phyloP scores from a whole-genome alignment of 106 monocot species.

The Narthecium ossifragum region DNA sequence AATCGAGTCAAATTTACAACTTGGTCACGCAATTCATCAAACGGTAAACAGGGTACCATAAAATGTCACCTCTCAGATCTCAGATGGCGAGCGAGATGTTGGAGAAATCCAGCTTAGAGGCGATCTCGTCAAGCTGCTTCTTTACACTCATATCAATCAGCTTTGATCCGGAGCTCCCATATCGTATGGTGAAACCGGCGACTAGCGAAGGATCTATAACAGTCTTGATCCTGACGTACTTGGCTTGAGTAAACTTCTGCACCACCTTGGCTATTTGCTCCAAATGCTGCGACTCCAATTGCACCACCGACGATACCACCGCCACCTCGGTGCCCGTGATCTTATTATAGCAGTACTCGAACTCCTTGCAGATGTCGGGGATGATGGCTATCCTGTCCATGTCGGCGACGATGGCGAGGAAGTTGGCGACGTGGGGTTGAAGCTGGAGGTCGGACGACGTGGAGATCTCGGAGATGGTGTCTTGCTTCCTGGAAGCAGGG shows the following conservation, averaged over 20 bases:
- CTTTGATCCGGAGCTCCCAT: constrained; percentile 61
- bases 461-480: constrained; percentile 46
- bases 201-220: constrained; percentile 58
- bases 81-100: constrained; percentile 32
- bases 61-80: too few species aligned
- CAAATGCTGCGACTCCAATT: constrained; percentile 54
- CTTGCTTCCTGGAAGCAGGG: constrained; percentile 37
- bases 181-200: constrained; percentile 84
- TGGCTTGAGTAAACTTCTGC: constrained; percentile 59
- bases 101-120: constrained; percentile 59
- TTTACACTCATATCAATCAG: constrained; percentile 92
- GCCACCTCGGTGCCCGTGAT: constrained; percentile 83
- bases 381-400: constrained; percentile 44
- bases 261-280: constrained; percentile 62
- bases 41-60: too few species aligned
- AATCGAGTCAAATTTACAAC: too few species aligned
- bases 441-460: constrained; percentile 21
- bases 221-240: constrained; percentile 69
- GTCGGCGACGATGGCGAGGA: constrained; percentile 69
- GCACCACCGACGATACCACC: constrained; percentile 67
- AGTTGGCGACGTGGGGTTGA: constrained; percentile 59
- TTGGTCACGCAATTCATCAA: too few species aligned
- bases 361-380: constrained; percentile 64
- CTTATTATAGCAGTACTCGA: constrained; percentile 53
- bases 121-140: constrained; percentile 88